Evolutionary conservation across 176 grass and related monocot genomes (phyloP), one percentile per base, ranked within the genome.

Genomic region (Bothriochloa decipiens): DNA sequence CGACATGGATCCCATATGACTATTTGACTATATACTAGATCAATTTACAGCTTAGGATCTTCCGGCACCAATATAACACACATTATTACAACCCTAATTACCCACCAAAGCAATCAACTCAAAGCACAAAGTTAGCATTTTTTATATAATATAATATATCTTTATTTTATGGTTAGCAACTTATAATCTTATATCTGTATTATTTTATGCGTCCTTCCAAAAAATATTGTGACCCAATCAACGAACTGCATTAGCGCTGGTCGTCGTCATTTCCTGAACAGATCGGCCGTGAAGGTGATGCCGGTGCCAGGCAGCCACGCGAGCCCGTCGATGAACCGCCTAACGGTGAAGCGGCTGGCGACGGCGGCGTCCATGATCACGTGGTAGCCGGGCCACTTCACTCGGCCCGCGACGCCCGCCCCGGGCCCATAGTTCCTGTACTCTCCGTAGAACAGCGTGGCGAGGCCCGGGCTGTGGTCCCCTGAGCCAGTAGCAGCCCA

Each of bases 331-430:
- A 97, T 92, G 90, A 97, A 97, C n/a, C 94, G 80, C 16, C 94
- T 70, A 4, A 97, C 92, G 11, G 94, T 94, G 80, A 94, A 97
- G 23, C 79, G 23, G 41, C 27, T 43, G 3, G 94, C 94, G 76
- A 94, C 87, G 40, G 84, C 60, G 20, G 90, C 64, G 76, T 94
- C 92, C 70, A 83, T 88, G 28, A 97, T 92, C 4, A 92, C 72
- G 79, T 97, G 95, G 81, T 88, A 97, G 37, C 95, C 92, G 2
- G 88, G 92, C 95, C 95, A 97, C 81, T 55, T 74, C 4, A 97
- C 95, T 49, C 95, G 78, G 0, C 90, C 90, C 20, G 35, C 72
- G 9, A 94, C 65, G 6, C 35, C 47, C 0, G 92, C 78, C 0
- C 95, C 92, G 0, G 95, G 95, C 29, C 95, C 92, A 13, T 86